Conservation (phyloP, 2,329 filamentous ascomycete genomes). For the Scytalidium sp. region DNA sequence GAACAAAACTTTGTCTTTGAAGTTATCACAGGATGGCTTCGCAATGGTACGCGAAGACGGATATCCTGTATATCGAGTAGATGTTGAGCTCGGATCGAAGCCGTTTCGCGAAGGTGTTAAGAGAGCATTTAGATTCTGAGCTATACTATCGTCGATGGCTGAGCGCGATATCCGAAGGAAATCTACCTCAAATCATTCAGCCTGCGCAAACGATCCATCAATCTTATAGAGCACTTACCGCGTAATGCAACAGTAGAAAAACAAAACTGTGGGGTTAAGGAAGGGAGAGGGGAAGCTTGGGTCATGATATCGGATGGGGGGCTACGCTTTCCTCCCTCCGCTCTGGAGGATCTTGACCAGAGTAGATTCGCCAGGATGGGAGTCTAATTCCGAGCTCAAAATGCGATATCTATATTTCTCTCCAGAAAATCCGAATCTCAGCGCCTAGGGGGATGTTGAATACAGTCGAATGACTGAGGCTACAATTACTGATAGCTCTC, state of each 20-base stretch:
- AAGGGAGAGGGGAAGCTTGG: constrained; percentile 35
- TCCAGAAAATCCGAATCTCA: neutral
- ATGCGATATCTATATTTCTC: neutral
- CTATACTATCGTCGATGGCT: constrained; percentile 89
- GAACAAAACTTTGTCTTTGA: constrained; percentile 78
- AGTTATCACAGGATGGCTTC: constrained; percentile 60
- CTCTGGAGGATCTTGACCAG: constrained; percentile 24
- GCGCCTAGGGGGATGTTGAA: constrained; percentile 1
- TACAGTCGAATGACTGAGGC: neutral
- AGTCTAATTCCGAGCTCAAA: constrained; percentile 2
- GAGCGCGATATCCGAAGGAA: constrained; percentile 84
- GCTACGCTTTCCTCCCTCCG: constrained; percentile 14
- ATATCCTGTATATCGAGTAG: constrained; percentile 53
- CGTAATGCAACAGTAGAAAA: constrained; percentile 67
- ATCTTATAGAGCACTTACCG: constrained; percentile 44
- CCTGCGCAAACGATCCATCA: neutral
- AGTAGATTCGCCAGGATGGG: constrained; percentile 26
- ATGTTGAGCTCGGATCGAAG: constrained; percentile 80
- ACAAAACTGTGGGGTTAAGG: constrained; percentile 72
- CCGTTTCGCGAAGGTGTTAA: constrained; percentile 67
- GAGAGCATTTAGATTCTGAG: constrained; percentile 88
- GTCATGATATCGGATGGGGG: constrained; percentile 20
- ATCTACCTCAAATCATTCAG: constrained; percentile 49
- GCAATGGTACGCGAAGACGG: constrained; percentile 52
- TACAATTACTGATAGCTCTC: neutral